These are phyloP conservation scores for Ophiorrhiza pumila DNA, from an alignment of 257 asterid genomes.

Conservation along the genomic window DNA sequence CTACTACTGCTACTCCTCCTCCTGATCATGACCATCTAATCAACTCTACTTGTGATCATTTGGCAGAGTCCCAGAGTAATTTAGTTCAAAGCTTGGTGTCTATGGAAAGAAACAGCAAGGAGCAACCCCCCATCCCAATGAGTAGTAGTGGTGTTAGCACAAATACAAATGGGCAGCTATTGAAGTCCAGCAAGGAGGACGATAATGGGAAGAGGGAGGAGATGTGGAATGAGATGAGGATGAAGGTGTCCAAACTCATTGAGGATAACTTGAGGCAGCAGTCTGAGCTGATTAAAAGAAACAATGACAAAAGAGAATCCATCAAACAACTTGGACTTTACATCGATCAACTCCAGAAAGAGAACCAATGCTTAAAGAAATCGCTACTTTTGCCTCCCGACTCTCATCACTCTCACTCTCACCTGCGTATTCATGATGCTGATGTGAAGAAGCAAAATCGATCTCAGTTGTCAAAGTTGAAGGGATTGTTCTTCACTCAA, in stretches of 20 bases:
- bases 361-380: constrained; percentile 13
- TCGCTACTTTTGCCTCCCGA: neutral
- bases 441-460: neutral
- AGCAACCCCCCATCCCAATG: too few species aligned
- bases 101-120: too few species aligned
- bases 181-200: too few species aligned
- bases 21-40: too few species aligned
- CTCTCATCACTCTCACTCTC: too few species aligned
- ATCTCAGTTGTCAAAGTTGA: constrained; percentile 3
- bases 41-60: too few species aligned
- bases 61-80: neutral
- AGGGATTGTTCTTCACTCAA: neutral
- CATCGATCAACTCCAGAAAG: constrained; percentile 4
- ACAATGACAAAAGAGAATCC: constrained; percentile 26
- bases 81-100: neutral
- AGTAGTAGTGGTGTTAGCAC: too few species aligned
- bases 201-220: neutral
- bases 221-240: constrained; percentile 11
- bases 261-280: constrained; percentile 33
- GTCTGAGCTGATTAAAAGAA: constrained; percentile 33
- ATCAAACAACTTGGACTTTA: constrained; percentile 3
- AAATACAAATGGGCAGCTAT: too few species aligned
- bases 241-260: constrained; percentile 17
- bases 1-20: too few species aligned
- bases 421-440: too few species aligned